These are phyloP conservation scores for Rosa rugosa DNA, from an alignment of 306 rosid species.

Conservation along the genomic window DNA sequence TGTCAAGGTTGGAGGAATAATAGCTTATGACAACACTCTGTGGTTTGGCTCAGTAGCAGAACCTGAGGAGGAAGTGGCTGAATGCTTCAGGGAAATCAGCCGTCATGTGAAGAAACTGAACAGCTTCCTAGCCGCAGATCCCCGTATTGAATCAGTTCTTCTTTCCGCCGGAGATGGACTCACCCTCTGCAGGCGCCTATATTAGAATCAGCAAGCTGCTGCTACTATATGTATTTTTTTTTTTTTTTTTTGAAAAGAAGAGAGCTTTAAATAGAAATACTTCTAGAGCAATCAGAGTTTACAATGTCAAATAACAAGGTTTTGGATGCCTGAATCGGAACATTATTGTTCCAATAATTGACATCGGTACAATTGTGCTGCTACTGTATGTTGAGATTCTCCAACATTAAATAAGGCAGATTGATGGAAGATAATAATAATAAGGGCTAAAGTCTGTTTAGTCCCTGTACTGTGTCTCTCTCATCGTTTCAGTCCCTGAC, in stretches of 20 bases:
- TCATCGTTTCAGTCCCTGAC: no score
- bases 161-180: constrained; percentile 53
- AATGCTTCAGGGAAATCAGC: neutral
- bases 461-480: no score
- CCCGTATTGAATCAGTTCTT: constrained; percentile 40
- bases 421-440: neutral
- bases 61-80: constrained; percentile 23
- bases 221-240: neutral
- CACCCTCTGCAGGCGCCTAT: constrained; percentile 45
- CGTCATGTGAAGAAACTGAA: constrained; percentile 29
- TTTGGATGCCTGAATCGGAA: no score
- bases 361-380: no score
- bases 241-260: no score
- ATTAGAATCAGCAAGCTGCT: neutral
- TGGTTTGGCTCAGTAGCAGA: constrained; percentile 54
- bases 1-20: constrained; percentile 54
- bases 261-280: no score
- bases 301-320: no score
- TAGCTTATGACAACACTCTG: constrained; percentile 60
- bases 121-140: constrained; percentile 35
- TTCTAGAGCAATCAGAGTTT: no score
- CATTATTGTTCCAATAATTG: no score
- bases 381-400: neutral
- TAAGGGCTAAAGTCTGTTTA: no score
- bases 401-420: neutral